A percentile compares a stretch with the other conserved stretches of the same genome.
These are phyloP conservation scores for Brassica incana DNA, from an alignment of 345 rosid species.

Conservation along the genomic window DNA sequence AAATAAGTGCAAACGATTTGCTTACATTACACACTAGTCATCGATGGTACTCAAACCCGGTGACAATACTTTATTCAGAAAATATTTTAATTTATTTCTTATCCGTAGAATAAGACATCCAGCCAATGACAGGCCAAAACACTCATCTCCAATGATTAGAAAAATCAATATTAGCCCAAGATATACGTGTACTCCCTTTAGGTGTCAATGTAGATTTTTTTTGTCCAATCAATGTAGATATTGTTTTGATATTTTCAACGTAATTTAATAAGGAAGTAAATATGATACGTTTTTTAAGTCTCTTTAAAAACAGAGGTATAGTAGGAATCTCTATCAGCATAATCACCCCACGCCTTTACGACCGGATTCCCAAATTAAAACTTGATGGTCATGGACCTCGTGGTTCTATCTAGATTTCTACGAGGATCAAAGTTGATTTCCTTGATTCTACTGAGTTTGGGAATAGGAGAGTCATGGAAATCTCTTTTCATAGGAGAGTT, in stretches of 20 bases:
- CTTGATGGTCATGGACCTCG: neutral
- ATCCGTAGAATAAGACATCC: slow-evolving; percentile 17
- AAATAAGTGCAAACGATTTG: slow-evolving; percentile 10
- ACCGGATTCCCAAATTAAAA: neutral
- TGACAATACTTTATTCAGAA: slow-evolving; percentile 14
- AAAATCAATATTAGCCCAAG: slow-evolving; percentile 11
- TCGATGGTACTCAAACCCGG: slow-evolving; percentile 25
- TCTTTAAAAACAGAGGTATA: neutral
- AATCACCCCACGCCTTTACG: neutral
- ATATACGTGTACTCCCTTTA: neutral
- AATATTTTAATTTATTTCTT: neutral
- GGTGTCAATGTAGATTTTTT: neutral
- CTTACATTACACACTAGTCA: slow-evolving; percentile 31
- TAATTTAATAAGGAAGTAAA: neutral
- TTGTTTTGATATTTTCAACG: neutral
- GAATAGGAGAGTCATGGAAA: no score
- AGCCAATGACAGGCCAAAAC: slow-evolving; percentile 21
- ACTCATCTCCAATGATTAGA: slow-evolving; percentile 27
- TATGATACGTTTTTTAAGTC: no score
- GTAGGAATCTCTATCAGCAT: neutral
- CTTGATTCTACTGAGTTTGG: neutral
- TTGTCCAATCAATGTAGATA: neutral
- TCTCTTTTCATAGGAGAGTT: neutral
- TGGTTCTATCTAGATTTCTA: neutral
- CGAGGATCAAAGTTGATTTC: neutral